These are phyloP conservation scores for Helotiales sp. DNA, from an alignment of 2,329 filamentous ascomycete genomes.

Conservation along the genomic window DNA sequence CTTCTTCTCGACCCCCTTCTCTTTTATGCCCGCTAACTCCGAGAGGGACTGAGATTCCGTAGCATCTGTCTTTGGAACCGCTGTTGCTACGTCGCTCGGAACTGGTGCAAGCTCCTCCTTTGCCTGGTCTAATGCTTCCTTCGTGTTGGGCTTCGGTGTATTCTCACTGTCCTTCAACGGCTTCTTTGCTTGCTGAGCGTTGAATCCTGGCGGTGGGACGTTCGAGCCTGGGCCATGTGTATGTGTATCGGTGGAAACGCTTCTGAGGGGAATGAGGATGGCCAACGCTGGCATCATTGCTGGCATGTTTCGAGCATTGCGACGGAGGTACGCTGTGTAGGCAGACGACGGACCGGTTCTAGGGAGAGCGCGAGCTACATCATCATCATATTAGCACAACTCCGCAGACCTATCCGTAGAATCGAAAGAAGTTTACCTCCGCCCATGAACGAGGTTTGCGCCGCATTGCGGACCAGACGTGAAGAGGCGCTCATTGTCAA, in stretches of 20 bases:
- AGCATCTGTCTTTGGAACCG: conserved; percentile 42
- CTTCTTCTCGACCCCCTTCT: conserved; percentile 63
- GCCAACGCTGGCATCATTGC: conserved; percentile 54
- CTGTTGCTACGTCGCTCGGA: conserved; percentile 36
- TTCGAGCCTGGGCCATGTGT: conserved; percentile 50
- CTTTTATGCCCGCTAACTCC: conserved; percentile 68
- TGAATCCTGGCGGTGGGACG: conserved; percentile 73
- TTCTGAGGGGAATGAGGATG: conserved; percentile 60
- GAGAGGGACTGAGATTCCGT: conserved; percentile 49
- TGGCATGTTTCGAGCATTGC: conserved; percentile 42
- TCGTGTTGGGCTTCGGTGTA: conserved; percentile 39
- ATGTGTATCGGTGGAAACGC: conserved; percentile 64
- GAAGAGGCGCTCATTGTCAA: conserved; percentile 44
- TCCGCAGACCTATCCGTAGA: background rate
- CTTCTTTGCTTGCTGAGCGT: conserved; percentile 70
- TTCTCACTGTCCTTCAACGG: conserved; percentile 52
- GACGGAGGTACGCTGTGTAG: conserved; percentile 42
- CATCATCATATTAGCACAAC: conserved; percentile 17
- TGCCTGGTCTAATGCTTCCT: conserved; percentile 35
- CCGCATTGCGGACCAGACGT: conserved; percentile 44
- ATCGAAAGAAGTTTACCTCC: conserved; percentile 33
- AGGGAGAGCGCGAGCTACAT: conserved; percentile 41
- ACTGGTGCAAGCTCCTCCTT: conserved; percentile 38
- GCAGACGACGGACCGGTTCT: conserved; percentile 40
- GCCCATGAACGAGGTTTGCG: conserved; percentile 40